A percentile compares a stretch with the other conserved stretches of the same genome.
phyloP scores from a whole-genome alignment of 2,329 filamentous ascomycete species.

The Apiospora koreana region DNA sequence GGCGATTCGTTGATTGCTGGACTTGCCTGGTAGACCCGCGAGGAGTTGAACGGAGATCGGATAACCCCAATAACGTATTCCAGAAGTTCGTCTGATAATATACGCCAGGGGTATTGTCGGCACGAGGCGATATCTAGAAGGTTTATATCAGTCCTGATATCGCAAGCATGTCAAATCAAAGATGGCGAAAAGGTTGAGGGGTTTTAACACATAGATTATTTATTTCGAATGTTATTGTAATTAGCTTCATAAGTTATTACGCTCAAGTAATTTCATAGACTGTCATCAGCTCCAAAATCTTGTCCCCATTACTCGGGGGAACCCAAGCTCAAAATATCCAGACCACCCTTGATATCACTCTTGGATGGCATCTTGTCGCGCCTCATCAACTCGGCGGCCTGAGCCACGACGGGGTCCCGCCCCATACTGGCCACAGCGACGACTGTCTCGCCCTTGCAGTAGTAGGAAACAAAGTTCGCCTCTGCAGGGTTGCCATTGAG shows the following conservation, averaged over 20 bases:
- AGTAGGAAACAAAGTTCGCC: slow-evolving; percentile 86
- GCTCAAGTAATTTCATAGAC: background rate
- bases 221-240: background rate
- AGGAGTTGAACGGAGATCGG: background rate
- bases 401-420: slow-evolving; percentile 81
- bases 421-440: slow-evolving; percentile 92
- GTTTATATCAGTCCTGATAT: too few relatives aligned
- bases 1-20: background rate
- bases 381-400: slow-evolving; percentile 84
- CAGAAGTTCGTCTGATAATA: background rate
- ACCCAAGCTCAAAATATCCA: slow-evolving; percentile 50
- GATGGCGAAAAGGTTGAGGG: too few relatives aligned
- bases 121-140: too few relatives aligned
- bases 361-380: slow-evolving; percentile 81
- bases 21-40: background rate
- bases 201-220: too few relatives aligned
- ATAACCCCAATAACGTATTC: background rate
- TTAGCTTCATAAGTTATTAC: background rate
- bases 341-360: slow-evolving; percentile 68
- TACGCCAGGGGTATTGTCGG: too few relatives aligned
- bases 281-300: background rate
- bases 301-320: slow-evolving; percentile 28
- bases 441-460: slow-evolving; percentile 80
- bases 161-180: too few relatives aligned
- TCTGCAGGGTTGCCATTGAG: slow-evolving; percentile 75